Evolutionary conservation across 31 red algal genomes (phyloP).

Genomic region (Odonthalia washingtoniensis): DNA sequence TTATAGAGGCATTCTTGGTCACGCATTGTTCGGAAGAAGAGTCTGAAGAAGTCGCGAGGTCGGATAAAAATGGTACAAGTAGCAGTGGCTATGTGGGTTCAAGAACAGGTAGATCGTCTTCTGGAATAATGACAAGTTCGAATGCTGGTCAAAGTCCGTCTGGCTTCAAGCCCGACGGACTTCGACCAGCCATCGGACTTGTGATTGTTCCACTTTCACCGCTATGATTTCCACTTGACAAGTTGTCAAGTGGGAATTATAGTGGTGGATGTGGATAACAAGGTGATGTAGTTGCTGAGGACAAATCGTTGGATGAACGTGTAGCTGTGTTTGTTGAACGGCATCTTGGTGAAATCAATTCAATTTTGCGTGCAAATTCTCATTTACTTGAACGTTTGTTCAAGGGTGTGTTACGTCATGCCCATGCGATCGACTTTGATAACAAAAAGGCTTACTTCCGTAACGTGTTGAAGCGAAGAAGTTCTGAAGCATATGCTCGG

Average conservation of each 20-base stretch:
- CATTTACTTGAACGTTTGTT: slow-evolving; percentile 80
- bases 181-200: too few species aligned
- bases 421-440: slow-evolving; percentile 95
- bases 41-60: too few species aligned
- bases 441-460: slow-evolving; percentile 98
- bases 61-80: too few species aligned
- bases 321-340: slow-evolving; percentile 83
- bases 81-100: too few species aligned
- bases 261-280: too few species aligned
- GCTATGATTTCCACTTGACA: too few species aligned
- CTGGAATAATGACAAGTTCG: too few species aligned
- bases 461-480: slow-evolving; percentile 71
- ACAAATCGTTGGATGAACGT: slow-evolving; percentile 45
- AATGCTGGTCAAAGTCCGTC: too few species aligned
- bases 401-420: slow-evolving; percentile 73
- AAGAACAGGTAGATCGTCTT: too few species aligned
- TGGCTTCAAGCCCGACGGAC: too few species aligned
- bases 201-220: too few species aligned
- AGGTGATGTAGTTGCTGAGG: neutral
- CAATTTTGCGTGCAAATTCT: slow-evolving; percentile 74
- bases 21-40: slow-evolving; percentile 65
- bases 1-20: slow-evolving; percentile 90
- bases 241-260: too few species aligned
- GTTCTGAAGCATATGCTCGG: slow-evolving; percentile 63
- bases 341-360: slow-evolving; percentile 85